Percentiles rank a stretch among this genome's conserved stretches.
Evolutionary conservation across 495 filamentous ascomycete genomes (phyloP).

Genomic region (Symbiotaphrina buchneri): DNA sequence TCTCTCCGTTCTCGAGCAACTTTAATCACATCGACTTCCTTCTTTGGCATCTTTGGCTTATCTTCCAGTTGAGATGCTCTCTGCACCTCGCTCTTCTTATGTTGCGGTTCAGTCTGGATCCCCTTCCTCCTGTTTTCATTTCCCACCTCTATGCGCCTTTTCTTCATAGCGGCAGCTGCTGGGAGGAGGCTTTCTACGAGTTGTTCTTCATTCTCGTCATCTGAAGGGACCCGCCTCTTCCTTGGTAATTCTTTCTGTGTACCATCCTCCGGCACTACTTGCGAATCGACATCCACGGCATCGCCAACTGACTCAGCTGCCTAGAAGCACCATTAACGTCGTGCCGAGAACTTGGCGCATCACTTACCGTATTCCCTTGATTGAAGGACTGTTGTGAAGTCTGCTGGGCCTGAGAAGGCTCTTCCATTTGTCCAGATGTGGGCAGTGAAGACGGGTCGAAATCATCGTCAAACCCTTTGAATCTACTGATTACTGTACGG

Average conservation of each 20-base stretch:
- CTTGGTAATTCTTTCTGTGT: conserved; percentile 6
- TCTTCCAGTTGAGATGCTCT: conserved; percentile 8
- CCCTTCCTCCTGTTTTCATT: conserved; percentile 13
- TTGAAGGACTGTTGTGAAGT: no score
- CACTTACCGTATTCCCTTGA: no score
- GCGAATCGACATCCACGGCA: conserved; percentile 14
- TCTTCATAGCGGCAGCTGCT: conserved; percentile 49
- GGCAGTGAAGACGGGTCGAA: conserved; percentile 4
- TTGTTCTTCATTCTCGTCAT: conserved; percentile 23
- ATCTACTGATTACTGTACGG: conserved; percentile 30
- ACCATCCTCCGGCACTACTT: no score
- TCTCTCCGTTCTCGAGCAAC: conserved; percentile 43
- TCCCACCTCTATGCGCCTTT: conserved; percentile 29
- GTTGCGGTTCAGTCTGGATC: conserved; percentile 4
- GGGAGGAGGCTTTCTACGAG: conserved; percentile 44
- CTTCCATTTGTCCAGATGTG: no score
- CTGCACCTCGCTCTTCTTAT: conserved; percentile 7
- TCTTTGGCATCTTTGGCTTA: conserved; percentile 18
- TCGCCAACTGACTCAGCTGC: no score
- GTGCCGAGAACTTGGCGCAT: no score
- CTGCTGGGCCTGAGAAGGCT: no score
- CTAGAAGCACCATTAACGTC: no score
- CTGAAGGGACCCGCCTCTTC: conserved; percentile 7
- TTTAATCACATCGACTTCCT: conserved; percentile 42
- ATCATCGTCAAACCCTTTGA: conserved; percentile 48